Base-by-base conservation (phyloP, 306 rosid genomes). In the Comarum palustre region DNA sequence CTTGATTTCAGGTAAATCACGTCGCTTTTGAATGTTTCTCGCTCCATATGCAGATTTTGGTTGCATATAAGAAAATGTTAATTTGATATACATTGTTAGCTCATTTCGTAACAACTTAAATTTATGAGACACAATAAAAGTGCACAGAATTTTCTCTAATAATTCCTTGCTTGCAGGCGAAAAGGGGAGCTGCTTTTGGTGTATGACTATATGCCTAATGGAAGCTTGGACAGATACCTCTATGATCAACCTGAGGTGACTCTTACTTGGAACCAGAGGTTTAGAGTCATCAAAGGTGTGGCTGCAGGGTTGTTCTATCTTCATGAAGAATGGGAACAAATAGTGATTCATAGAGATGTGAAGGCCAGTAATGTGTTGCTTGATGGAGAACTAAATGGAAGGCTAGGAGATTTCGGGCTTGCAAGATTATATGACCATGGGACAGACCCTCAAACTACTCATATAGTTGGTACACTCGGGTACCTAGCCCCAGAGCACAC, bases 401-500 rank as follows among this genome's bases (percentile, higher is more conserved):
- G 73, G 52, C 79, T 80, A 10, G 82, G 78, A 31, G 81, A 80
- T 48, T 80, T 80, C 29, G 84, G 82, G 60, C 69, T 84, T 65
- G 68, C 81, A 66, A 80, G 78, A 64, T 54, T 38, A 48, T 74
- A 80, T 6, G 74, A 74, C 60, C 82, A 80, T 32, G 82, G 82
- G 15, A 74, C 65, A 38, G 58, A 71, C 76, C 73, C 79, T 31
- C 57, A 72, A 36, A 81, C 79, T 41, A 75, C 72, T 14, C 65
- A 72, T 58, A 68, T 81, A 4, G 84, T 74, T 39, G 80, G 82
- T 60, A 84, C 81, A 60, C 58, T 74, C 4, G 76, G 84, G 31
- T 84, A 84, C 71, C 73, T 74, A n/a, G 82, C 84, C 11, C 87
- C 82, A 7, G 75, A 80, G 58, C 68, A 75, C 58, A 62, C 83